These are phyloP conservation scores for Colletotrichum chrysophilum DNA, from an alignment of 2,329 filamentous ascomycete genomes.

Conservation along the genomic window DNA sequence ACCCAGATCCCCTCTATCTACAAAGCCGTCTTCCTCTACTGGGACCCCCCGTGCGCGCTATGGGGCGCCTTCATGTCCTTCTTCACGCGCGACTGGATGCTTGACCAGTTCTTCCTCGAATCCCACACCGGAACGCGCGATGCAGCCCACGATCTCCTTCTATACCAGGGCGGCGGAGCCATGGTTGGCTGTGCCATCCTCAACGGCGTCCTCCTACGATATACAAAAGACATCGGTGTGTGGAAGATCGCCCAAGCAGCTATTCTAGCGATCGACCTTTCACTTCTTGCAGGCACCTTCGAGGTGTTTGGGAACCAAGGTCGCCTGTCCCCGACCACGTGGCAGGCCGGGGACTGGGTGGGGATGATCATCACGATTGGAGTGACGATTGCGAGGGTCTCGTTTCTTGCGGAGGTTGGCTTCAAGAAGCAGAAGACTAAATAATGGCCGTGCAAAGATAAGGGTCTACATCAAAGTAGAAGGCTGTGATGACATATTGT, in stretches of 20 bases:
- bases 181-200: slow-evolving; percentile 22
- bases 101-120: slow-evolving; percentile 12
- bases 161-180: slow-evolving; percentile 26
- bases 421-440: neutral
- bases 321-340: slow-evolving; percentile 6
- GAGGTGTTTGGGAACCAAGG: slow-evolving; percentile 15
- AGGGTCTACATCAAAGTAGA: no score
- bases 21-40: slow-evolving; percentile 25
- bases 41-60: slow-evolving; percentile 25
- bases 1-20: slow-evolving; percentile 9
- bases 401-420: neutral
- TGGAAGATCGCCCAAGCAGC: slow-evolving; percentile 26
- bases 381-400: neutral
- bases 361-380: neutral
- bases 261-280: slow-evolving; percentile 26
- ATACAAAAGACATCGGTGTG: slow-evolving; percentile 19
- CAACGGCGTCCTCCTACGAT: slow-evolving; percentile 23
- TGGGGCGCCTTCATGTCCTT: slow-evolving; percentile 26
- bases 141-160: slow-evolving; percentile 23
- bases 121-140: slow-evolving; percentile 4
- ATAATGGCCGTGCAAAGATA: neutral
- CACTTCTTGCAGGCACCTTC: slow-evolving; percentile 22
- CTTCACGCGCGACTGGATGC: slow-evolving; percentile 13
- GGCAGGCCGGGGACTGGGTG: neutral
- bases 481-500: no score